Evolutionary conservation across 441 rosid genomes (phyloP), one percentile per base, ranked within the genome.

Genomic region (Manihot esculenta): DNA sequence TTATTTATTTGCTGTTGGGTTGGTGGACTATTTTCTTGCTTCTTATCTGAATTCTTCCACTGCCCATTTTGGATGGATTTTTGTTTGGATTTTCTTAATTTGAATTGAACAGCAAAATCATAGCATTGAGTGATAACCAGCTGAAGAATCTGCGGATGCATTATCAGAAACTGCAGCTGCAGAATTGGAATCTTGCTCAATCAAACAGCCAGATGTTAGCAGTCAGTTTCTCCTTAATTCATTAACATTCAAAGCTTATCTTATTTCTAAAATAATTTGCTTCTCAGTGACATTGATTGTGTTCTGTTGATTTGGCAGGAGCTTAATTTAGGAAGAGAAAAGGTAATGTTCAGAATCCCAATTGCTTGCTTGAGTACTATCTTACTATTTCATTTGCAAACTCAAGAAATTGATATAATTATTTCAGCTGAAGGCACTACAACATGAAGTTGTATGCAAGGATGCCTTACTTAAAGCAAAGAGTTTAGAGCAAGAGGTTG

Each of bases 151-250:
- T 88, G 74, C 64, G 83, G 51, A 59, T 73, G 64, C 77, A 72
- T 47, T 78, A 73, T 66, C 93, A 88, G 81, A 88, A 86, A 70
- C 68, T 84, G 63, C 91, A 86, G 82, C 65, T 77, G 69, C 95
- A 89, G 79, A 89, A 86, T 71, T 77, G 84, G 82, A 81, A 74
- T 77, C 89, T 89, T 75, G 88, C 91, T 66, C 89, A 88, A 79
- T 68, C 89, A 51, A 84, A 89, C 72, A 85, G 84, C 76, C 89
- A 84, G 70, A 68, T 84, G 73, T 69, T 84, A 74, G 88, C 87
- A 80, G 95, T 88, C 47, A 60, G 93, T 82, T 66, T 10, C 9
- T 48, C 10, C 70, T 5, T 35, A n/a, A 13, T 66, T 24, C 59
- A 38, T n/a, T 61, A 38, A 47, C 47, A 33, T 38, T 26, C 0